phyloP scores from a whole-genome alignment of 495 filamentous ascomycete species.

The Cercophora newfieldiana region DNA sequence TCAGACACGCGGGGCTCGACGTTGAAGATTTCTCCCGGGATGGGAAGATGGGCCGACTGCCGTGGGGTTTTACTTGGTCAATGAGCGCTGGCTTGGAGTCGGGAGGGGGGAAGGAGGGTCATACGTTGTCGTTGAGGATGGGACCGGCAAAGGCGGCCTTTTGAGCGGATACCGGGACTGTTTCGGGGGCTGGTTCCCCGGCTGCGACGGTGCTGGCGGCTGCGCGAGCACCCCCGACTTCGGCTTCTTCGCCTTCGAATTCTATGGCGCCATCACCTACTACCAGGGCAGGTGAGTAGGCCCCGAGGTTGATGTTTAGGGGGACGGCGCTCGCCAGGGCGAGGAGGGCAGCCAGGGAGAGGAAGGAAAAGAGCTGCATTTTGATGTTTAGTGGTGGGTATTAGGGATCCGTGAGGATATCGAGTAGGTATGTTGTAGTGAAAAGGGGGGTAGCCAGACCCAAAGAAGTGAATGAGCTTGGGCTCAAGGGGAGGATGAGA shows the following conservation, averaged over 20 bases:
- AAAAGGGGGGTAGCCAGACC: constrained; percentile 1
- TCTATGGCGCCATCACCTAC: constrained; percentile 60
- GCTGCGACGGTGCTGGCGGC: constrained; percentile 8
- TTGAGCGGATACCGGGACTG: neutral
- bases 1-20: constrained; percentile 4
- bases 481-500: neutral
- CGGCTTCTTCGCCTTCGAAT: constrained; percentile 42
- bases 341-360: constrained; percentile 21
- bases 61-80: constrained; percentile 1
- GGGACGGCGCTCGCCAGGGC: constrained; percentile 31
- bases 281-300: constrained; percentile 59
- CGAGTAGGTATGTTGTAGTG: neutral
- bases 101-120: neutral
- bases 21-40: neutral
- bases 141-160: neutral
- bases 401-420: neutral
- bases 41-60: neutral
- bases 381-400: neutral
- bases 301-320: constrained; percentile 60
- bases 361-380: constrained; percentile 25
- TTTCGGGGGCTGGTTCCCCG: neutral
- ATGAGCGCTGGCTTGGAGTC: neutral
- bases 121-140: constrained; percentile 16
- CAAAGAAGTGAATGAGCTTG: neutral
- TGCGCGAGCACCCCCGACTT: constrained; percentile 15